Conservation (phyloP, 305 asterid genomes). For the Fraxinus latifolia region DNA sequence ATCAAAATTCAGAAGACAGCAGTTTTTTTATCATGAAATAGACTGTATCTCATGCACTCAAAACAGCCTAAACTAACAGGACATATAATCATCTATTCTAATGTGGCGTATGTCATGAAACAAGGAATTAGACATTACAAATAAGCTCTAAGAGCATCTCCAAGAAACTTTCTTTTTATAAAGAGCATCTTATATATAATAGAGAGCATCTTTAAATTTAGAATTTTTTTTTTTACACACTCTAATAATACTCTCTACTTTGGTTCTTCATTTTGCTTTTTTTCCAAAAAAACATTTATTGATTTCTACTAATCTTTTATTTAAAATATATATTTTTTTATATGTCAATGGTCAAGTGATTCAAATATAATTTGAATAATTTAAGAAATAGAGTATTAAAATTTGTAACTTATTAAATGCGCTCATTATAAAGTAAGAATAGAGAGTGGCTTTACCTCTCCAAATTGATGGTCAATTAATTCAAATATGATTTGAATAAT, state of each 20-base stretch:
- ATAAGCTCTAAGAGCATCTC: neutral
- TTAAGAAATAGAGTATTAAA: neutral
- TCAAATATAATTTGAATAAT: neutral
- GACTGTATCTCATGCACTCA: slow-evolving; percentile 8
- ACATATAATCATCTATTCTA: neutral
- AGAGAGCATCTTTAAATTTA: neutral
- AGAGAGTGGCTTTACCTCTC: neutral
- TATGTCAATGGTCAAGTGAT: neutral
- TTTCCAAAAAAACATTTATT: neutral
- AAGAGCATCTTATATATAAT: neutral
- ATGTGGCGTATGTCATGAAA: neutral
- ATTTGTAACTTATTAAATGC: neutral
- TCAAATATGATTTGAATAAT: neutral
- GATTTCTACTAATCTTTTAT: neutral
- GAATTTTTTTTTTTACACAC: neutral
- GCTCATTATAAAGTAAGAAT: neutral
- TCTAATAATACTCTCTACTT: neutral
- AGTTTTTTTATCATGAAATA: neutral
- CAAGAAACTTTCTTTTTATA: neutral
- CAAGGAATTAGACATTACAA: slow-evolving; percentile 7
- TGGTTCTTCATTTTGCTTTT: neutral
- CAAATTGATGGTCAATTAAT: neutral
- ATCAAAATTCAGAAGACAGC: neutral
- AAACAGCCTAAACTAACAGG: neutral
- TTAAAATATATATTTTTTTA: neutral